These are phyloP conservation scores for Stereum hirsutum DNA, from an alignment of 1,284 basidiomycete species.

Conservation along the genomic window DNA sequence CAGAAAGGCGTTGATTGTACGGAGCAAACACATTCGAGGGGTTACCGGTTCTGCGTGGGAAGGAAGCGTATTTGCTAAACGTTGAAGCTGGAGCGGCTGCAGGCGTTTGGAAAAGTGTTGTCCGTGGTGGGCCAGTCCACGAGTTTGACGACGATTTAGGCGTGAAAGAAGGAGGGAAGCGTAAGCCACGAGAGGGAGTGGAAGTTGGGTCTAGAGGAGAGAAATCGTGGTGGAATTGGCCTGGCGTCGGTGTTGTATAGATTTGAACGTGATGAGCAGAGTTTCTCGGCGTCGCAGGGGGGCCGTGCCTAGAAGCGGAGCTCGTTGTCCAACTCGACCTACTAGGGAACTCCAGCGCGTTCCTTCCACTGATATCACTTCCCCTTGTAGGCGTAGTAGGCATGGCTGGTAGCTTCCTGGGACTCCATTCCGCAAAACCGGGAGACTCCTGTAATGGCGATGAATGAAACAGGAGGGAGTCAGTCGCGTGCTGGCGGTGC, in stretches of 20 bases:
- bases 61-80: not conserved
- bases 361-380: not conserved
- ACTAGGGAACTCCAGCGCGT: constrained; percentile 13
- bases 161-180: constrained; percentile 41
- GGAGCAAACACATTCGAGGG: constrained; percentile 7
- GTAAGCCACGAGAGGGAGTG: constrained; percentile 63
- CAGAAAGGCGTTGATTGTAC: not conserved
- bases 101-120: not conserved
- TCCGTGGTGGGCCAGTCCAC: not conserved
- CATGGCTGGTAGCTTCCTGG: not conserved
- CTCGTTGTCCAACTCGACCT: constrained; percentile 37
- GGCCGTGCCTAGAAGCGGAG: constrained; percentile 25
- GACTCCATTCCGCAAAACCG: too few species aligned
- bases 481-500: constrained; percentile 23
- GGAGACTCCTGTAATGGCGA: too few species aligned
- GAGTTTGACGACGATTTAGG: constrained; percentile 20
- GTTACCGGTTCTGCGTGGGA: constrained; percentile 7
- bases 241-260: constrained; percentile 34
- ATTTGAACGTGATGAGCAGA: constrained; percentile 32
- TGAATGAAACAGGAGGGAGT: constrained; percentile 2
- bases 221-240: constrained; percentile 32
- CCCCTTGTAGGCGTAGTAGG: constrained; percentile 7
- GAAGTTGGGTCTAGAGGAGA: constrained; percentile 63
- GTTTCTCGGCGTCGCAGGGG: constrained; percentile 44
- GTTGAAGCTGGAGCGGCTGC: not conserved